These are phyloP conservation scores for Calamus simplicifolius DNA, from an alignment of 176 grass and related monocot species.

Conservation along the genomic window DNA sequence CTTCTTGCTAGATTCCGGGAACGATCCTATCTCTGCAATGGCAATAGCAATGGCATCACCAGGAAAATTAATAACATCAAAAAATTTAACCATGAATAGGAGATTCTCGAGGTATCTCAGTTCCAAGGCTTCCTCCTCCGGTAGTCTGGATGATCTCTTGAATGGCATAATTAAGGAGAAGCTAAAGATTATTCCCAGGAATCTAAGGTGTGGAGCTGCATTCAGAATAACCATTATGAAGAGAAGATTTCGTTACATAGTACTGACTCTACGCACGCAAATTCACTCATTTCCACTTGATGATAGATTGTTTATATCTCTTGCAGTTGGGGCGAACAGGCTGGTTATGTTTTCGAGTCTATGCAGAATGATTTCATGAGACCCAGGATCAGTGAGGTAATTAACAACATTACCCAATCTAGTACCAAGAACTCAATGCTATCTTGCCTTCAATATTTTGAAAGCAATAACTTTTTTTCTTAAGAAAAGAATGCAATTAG, in stretches of 20 bases:
- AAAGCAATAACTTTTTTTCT: neutral
- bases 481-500: too few species aligned
- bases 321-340: conserved; percentile 56
- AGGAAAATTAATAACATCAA: neutral
- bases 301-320: conserved; percentile 1
- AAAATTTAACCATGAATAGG: conserved; percentile 18
- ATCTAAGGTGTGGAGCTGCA: conserved; percentile 21
- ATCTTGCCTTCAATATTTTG: too few species aligned
- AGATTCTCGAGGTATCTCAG: conserved; percentile 41
- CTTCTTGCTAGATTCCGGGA: conserved; percentile 46
- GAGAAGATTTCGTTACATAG: neutral
- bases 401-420: too few species aligned
- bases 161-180: conserved; percentile 62
- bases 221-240: neutral
- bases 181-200: conserved; percentile 63
- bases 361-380: conserved; percentile 64
- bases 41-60: neutral
- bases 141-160: conserved; percentile 37
- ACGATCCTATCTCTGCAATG: conserved; percentile 1
- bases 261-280: too few species aligned
- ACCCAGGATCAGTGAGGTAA: conserved; percentile 66
- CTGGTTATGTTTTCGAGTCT: conserved; percentile 36
- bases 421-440: too few species aligned
- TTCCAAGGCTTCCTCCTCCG: conserved; percentile 25
- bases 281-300: too few species aligned